Percentiles rank a stretch among this genome's conserved stretches.
These are phyloP conservation scores for Protomyces inouyei DNA, from an alignment of 1,139 yeast species.

Conservation along the genomic window DNA sequence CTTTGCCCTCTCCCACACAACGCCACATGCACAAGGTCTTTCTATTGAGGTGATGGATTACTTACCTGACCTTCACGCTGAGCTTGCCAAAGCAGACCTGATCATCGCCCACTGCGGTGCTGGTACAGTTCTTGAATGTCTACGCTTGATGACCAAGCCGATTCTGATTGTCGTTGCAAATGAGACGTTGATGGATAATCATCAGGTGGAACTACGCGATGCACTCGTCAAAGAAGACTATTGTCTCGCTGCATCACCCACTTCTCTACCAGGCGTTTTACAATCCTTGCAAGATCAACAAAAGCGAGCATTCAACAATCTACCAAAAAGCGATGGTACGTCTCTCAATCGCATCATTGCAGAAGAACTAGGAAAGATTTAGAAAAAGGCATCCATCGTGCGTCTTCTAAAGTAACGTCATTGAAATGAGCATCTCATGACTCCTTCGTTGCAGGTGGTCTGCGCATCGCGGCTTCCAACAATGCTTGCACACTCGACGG, in stretches of 20 bases:
- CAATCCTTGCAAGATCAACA: background rate
- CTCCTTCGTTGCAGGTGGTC: background rate
- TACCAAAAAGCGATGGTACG: background rate
- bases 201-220: slow-evolving; percentile 72
- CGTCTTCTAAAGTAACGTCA: no score
- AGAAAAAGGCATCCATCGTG: background rate
- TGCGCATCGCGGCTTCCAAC: background rate
- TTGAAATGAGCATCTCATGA: background rate
- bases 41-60: slow-evolving; percentile 39
- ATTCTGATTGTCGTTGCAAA: slow-evolving; percentile 67
- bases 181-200: slow-evolving; percentile 74
- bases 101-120: slow-evolving; percentile 89
- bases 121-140: slow-evolving; percentile 72
- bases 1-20: slow-evolving; percentile 34
- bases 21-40: slow-evolving; percentile 1
- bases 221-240: slow-evolving; percentile 47
- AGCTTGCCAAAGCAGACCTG: slow-evolving; percentile 47
- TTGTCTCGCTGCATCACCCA: slow-evolving; percentile 34
- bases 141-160: slow-evolving; percentile 45
- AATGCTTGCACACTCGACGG: background rate
- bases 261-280: background rate
- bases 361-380: background rate
- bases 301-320: background rate
- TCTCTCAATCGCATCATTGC: background rate
- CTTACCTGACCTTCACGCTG: slow-evolving; percentile 45